Evolutionary conservation across 768 basidiomycete species (phyloP), one percentile per base, ranked within the genome.

Genomic region (Tremella mesenterica): DNA sequence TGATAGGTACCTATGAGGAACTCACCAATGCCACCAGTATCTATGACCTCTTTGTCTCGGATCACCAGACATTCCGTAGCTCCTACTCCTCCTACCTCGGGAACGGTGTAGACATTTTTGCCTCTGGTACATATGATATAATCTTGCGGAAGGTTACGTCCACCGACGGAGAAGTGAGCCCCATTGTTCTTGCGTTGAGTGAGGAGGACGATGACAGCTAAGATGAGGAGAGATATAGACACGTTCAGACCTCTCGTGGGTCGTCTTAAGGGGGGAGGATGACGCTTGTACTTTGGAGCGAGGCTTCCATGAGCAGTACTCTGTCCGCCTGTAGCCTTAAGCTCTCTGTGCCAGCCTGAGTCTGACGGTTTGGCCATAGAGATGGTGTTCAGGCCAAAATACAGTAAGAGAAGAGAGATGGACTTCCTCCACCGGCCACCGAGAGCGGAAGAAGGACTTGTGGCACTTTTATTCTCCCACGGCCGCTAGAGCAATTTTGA

Each of bases 41-140:
- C 64, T 3, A 58, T 49, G 25, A 69, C 64, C 29, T 60, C 52
- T 26, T 64, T 62, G 3, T 57, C 56, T 20, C 33, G 23, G 0
- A 69, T 59, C 6, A 69, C 67, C 3, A 65, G 61, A 39, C 67
- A 69, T 39, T 69, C 61, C 10, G 54, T 57, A 27, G 48, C 44
- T 4, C 67, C 67, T 8, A 69, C 43, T 4, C 62, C 67, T 5
- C 52, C 57, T 26, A 48, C 54, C 21, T 52, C 54, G 2, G 67
- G 67, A 7, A 69, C 64, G 20, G 64, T 65, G 50, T 69, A 65
- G 3, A 65, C 52, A 36, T 54, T 58, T 31, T 53, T 44, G 2
- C 62, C 64, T 36, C 55, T 54, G 8, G 67, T 59, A 31, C 67
- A 69, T 4, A 69, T 52, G 14, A 46, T 64, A 50, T 62, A 69